Base-by-base conservation (phyloP, 768 basidiomycete species). In the Boletus subparvulus region DNA sequence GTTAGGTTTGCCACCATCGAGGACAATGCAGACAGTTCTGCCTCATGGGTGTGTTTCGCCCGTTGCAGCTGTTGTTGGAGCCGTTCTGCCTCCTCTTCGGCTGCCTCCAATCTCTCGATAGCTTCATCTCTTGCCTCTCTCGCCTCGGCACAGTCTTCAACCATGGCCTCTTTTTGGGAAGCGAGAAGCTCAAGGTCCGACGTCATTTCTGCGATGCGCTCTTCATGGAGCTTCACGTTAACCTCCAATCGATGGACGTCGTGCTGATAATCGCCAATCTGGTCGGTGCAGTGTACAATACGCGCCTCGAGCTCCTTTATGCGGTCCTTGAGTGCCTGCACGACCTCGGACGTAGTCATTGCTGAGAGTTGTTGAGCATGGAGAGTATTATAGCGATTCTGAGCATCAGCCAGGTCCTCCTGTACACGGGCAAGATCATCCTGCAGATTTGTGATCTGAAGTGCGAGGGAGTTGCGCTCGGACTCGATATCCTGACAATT, bases 121-220 rank as follows among this genome's bases (percentile, higher is more conserved):
- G 89, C 87, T 26, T 78, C 78, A 68, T 93, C 87, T 36, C 91
- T 78, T 21, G 86, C 82, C 52, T 86, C 86, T 51, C 91, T 77
- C 3, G 88, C 89, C 52, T 86, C 84, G 5, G 86, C 85, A 63
- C 91, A 92, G 65, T 93, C 91, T 59, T 92, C 90, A 0, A 92
- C 82, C 87, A 93, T 90, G 2, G 88, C 85, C 54, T 83, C 83
- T 68, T 87, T 90, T 75, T 91, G 82, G 6, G 83, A 79, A 21
- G 73, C 76, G 55, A 85, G 74, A 58, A 80, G 80, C 64, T 90
- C 90, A 55, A 90, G 69, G 62, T 93, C 91, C 17, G 67, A 69
- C 3, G 80, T 85, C 81, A 90, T 80, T 74, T 92, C 91, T 3
- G 67, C 69, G 39, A 91, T 70, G 8, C 88, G 78, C 28, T 92